Base-by-base conservation (phyloP, 208 protist species). In the Leishmania arabica region DNA sequence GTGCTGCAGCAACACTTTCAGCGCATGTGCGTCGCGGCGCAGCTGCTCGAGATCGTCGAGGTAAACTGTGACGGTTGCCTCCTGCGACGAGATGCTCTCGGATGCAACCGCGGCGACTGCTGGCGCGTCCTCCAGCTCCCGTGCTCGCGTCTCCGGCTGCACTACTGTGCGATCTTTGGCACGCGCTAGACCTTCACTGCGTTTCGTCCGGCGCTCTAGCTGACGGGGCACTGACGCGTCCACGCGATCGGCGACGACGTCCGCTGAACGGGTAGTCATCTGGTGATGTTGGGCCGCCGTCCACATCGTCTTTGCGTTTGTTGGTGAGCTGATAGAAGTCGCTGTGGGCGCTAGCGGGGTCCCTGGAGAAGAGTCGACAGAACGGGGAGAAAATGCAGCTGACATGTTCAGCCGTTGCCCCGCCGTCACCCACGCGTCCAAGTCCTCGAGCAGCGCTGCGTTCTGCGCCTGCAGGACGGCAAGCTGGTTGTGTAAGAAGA, bases 391-490 rank as follows among this genome's bases (percentile, higher is more conserved):
- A 62, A 69, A 72, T 6, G 71, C 40, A 47, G n/a, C 64, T 9
- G 54, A n/a, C 21, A 73, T 60, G 42, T 51, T 21, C 34, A 45
- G 40, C 24, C 71, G 45, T 53, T 82, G 62, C 47, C 37, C 45
- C 15, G n/a, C 40, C 13, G 58, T 77, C 17, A 81, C 78, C 78
- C 70, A 71, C 70, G 40, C 66, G 40, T 81, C 70, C n/a, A 81
- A 70, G 70, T 71, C 74, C 45, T 82, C 81, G 31, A 81, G 53
- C 51, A 89, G 79, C n/a, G 62, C 75, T 6, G 74, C 65, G 58
- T 87, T 86, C 54, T 91, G 83, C 19, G 65, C 47, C 65, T 89
- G 74, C 24, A 88, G 66, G 5, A 75, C 72, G 40, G 53, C 21
- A 1, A 77, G 77, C 53, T 81, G 68, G 60, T 74, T 11, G 13